Evolutionary conservation across 2,329 filamentous ascomycete species (phyloP), one percentile per base, ranked within the genome.

Genomic region (Ophiostoma montium): DNA sequence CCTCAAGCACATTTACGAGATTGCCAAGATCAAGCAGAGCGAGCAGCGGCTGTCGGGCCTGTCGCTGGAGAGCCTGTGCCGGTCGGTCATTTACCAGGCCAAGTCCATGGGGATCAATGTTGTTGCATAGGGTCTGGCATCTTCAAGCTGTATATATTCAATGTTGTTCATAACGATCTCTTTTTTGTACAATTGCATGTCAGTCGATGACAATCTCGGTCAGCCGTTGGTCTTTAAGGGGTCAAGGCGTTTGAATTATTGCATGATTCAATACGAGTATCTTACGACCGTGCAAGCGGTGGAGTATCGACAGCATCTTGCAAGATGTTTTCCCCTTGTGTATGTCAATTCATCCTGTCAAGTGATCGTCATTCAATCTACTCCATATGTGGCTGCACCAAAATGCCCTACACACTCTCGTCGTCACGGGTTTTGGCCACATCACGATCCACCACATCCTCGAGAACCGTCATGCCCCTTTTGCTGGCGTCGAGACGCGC

Each of bases 1-100:
- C 59, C 69, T 98, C 60, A 98, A 98, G 72, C 92, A 98, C 68
- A 72, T 98, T 19, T 96, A 88, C 68, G 90, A 96, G 70, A 96
- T 98, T 66, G 92, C 92, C 56, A 89, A 86, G 73, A 94, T 98
- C 61, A 98, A 98, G 75, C 83, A 86, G 57, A 70, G 75, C 48
- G 86, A 92, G 66, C 68, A 81, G 53, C 74, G 86, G 51, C 66
- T 90, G 54, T 86, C 84, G 2, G 85, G 84, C 2, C 62, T 86
- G 58, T 74, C 76, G 44, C 65, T 89, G 48, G 72, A 87, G 62
- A 81, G 82, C 1, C 61, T 90, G 27, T 87, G 84, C 67, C 80
- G 75, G 66, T 78, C 80, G 49, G 71, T 90, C 53, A 86, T 90
- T 57, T 80, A 71, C 56, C 82, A 86, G 65, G 80, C 82, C 51